These are phyloP conservation scores for Orbilia brochopaga DNA, from an alignment of 2,329 filamentous ascomycete species.

Conservation along the genomic window DNA sequence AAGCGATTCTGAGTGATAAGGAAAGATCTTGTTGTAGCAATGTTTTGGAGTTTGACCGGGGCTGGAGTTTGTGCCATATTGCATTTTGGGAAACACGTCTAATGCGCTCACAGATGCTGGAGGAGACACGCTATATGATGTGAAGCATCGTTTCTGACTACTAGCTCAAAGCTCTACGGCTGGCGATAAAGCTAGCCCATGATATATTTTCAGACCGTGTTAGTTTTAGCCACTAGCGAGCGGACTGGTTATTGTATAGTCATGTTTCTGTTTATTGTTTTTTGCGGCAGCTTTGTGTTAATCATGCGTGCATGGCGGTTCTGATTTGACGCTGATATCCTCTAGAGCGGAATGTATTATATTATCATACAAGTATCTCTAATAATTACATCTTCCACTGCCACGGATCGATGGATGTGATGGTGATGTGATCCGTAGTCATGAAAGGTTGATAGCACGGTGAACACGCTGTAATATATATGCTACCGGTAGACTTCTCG, in stretches of 20 bases:
- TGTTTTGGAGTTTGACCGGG: slow-evolving; percentile 29
- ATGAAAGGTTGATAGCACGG: slow-evolving; percentile 4
- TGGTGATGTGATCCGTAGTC: background rate
- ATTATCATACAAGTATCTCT: slow-evolving; percentile 35
- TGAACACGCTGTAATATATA: slow-evolving; percentile 7
- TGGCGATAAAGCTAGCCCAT: slow-evolving; percentile 8
- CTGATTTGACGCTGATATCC: slow-evolving; percentile 12
- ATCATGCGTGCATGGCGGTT: slow-evolving; percentile 11
- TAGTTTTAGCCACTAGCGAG: slow-evolving; percentile 22
- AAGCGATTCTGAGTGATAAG: slow-evolving; percentile 12
- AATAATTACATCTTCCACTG: background rate
- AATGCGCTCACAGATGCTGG: slow-evolving; percentile 34
- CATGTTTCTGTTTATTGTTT: slow-evolving; percentile 12
- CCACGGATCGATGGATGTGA: background rate
- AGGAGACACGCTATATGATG: slow-evolving; percentile 4
- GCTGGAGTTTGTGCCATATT: slow-evolving; percentile 29
- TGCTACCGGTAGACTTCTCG: slow-evolving; percentile 87
- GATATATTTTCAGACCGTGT: slow-evolving; percentile 26
- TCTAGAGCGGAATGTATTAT: slow-evolving; percentile 51
- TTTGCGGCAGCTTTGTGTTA: background rate
- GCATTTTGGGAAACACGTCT: slow-evolving; percentile 20
- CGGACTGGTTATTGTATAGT: slow-evolving; percentile 10
- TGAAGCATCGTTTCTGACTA: slow-evolving; percentile 41
- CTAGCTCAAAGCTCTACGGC: slow-evolving; percentile 5
- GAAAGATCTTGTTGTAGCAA: background rate